Conservation (phyloP, 805 yeast species). For the Candida parachauliodes region DNA sequence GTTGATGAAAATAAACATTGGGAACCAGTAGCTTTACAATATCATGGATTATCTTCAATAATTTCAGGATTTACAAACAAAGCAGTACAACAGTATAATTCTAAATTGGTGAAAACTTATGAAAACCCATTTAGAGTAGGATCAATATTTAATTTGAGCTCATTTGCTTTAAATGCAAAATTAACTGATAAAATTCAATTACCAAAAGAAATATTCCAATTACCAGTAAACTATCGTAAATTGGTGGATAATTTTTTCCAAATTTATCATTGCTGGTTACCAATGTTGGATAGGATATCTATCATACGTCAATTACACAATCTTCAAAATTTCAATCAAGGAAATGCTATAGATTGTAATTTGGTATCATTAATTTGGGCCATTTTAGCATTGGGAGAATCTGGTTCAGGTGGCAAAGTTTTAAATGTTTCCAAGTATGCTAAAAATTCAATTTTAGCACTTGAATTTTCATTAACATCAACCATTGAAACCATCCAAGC, state of each 20-base stretch:
- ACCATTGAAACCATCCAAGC: conserved; percentile 23
- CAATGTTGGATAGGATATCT: conserved; percentile 18
- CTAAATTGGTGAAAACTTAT: conserved; percentile 7
- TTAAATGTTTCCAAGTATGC: conserved; percentile 12
- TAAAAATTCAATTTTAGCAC: conserved; percentile 18
- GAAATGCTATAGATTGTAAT: conserved; percentile 14
- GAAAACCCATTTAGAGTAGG: conserved; percentile 23
- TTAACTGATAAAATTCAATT: conserved; percentile 11
- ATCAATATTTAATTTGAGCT: conserved; percentile 19
- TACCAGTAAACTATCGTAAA: conserved; percentile 13
- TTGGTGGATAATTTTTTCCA: conserved; percentile 17
- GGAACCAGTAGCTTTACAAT: conserved; percentile 19
- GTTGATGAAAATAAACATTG: conserved; percentile 7
- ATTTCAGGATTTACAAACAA: conserved; percentile 19
- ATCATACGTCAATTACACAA: conserved; percentile 16
- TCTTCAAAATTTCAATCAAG: conserved; percentile 2
- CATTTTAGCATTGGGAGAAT: conserved; percentile 16
- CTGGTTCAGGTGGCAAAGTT: conserved; percentile 4
- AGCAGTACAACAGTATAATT: conserved; percentile 16
- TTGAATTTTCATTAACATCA: conserved; percentile 18
- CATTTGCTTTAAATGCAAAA: conserved; percentile 13
- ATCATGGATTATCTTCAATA: conserved; percentile 17
- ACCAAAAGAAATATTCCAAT: conserved; percentile 17
- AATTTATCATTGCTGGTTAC: conserved; percentile 19
- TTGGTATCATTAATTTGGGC: conserved; percentile 21